Conservation (phyloP, 2,329 filamentous ascomycete genomes). For the Alternaria solani region DNA sequence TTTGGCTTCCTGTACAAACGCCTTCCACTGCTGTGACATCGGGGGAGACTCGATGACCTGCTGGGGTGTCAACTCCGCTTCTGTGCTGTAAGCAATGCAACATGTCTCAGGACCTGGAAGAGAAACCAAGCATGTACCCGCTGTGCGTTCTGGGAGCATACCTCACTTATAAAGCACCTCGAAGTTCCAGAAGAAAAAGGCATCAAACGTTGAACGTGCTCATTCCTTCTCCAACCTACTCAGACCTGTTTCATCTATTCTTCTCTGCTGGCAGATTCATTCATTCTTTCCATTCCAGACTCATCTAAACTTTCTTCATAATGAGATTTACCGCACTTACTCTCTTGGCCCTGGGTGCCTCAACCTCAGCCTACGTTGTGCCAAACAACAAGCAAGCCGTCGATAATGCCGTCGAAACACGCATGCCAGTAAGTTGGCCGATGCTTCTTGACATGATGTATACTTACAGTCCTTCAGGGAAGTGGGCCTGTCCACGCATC, state of each 20-base stretch:
- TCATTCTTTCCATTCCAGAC: constrained; percentile 25
- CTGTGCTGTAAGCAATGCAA: constrained; percentile 27
- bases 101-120: constrained; percentile 27
- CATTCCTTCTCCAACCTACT: constrained; percentile 44
- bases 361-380: constrained; percentile 44
- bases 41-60: constrained; percentile 9
- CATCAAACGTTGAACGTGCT: constrained; percentile 45
- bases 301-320: constrained; percentile 27
- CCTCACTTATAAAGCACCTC: constrained; percentile 38
- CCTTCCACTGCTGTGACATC: constrained; percentile 2
- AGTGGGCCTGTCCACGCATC: constrained; percentile 31
- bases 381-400: constrained; percentile 28
- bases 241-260: constrained; percentile 36
- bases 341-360: constrained; percentile 45
- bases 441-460: background rate
- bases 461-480: constrained; percentile 28
- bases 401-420: constrained; percentile 38
- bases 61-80: constrained; percentile 19
- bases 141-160: constrained; percentile 5
- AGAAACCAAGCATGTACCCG: constrained; percentile 14
- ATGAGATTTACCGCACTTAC: constrained; percentile 44
- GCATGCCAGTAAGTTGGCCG: constrained; percentile 32
- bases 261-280: constrained; percentile 43
- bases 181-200: constrained; percentile 28
- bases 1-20: constrained; percentile 21